A percentile compares a stretch with the other conserved stretches of the same genome.
These are phyloP conservation scores for Pyrenophora graminea DNA, from an alignment of 2,329 filamentous ascomycete species.

Conservation along the genomic window DNA sequence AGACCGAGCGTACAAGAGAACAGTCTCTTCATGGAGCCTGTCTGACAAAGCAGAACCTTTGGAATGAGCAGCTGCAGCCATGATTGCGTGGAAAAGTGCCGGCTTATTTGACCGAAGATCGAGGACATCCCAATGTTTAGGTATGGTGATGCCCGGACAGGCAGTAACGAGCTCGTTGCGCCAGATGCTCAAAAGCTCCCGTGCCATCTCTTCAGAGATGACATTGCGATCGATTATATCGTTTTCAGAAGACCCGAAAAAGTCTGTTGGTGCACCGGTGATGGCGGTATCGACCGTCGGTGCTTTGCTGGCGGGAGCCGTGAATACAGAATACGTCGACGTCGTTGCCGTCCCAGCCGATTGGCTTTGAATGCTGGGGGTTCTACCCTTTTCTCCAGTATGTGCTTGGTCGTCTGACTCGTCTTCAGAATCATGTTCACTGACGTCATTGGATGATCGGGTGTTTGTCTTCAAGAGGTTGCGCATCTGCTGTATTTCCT, in stretches of 20 bases:
- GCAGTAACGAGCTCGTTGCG: conserved; percentile 34
- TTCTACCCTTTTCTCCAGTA: conserved; percentile 19
- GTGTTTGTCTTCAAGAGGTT: conserved; percentile 33
- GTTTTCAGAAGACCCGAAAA: conserved; percentile 30
- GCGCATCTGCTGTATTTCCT: conserved; percentile 43
- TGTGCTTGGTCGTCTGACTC: conserved; percentile 25
- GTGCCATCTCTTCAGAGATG: conserved; percentile 34
- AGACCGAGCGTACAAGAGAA: conserved; percentile 39
- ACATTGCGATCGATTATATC: conserved; percentile 44
- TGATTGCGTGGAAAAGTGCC: conserved; percentile 42
- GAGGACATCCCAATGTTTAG: conserved; percentile 37
- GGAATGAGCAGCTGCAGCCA: conserved; percentile 43
- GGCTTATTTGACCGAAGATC: conserved; percentile 39
- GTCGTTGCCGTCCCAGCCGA: conserved; percentile 13
- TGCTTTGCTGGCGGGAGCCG: conserved; percentile 3
- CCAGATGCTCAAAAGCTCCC: conserved; percentile 38
- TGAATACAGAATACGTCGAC: conserved; percentile 13
- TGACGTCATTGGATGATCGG: conserved; percentile 28
- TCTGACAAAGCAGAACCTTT: conserved; percentile 40
- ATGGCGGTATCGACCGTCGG: conserved; percentile 5
- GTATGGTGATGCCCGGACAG: conserved; percentile 39
- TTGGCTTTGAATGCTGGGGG: conserved; percentile 19
- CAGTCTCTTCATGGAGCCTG: conserved; percentile 39
- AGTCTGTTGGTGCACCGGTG: conserved; percentile 22
- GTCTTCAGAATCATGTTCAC: conserved; percentile 37